Conservation (phyloP, 1,139 yeast genomes). For the Pichia sp. region DNA sequence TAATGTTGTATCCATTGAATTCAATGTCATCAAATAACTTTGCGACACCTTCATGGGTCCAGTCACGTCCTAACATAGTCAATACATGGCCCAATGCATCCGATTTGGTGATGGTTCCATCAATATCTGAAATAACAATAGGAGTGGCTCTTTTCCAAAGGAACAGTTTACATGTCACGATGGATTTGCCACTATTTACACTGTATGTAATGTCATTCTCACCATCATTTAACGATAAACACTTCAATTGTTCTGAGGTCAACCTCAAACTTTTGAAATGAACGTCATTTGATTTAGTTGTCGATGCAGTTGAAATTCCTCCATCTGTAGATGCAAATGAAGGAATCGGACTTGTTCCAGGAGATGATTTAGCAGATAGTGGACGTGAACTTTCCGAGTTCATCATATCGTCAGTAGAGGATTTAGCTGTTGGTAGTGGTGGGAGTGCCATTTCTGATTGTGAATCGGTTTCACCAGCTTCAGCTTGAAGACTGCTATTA, state of each 20-base stretch:
- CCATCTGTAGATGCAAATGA: neutral
- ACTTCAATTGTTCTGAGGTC: constrained; percentile 82
- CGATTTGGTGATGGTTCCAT: constrained; percentile 96
- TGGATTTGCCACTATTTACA: constrained; percentile 78
- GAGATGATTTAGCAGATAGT: constrained; percentile 4
- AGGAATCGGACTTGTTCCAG: neutral
- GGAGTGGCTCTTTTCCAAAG: constrained; percentile 86
- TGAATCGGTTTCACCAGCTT: constrained; percentile 1
- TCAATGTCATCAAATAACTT: constrained; percentile 80
- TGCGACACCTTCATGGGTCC: constrained; percentile 98
- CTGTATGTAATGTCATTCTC: constrained; percentile 73
- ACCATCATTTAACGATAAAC: constrained; percentile 71
- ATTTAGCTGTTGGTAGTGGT: neutral
- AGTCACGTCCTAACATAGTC: constrained; percentile 91
- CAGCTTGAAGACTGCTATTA: neutral
- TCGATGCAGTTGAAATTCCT: neutral
- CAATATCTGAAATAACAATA: constrained; percentile 94
- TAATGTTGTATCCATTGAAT: constrained; percentile 84
- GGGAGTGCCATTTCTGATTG: neutral
- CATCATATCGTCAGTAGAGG: constrained; percentile 1
- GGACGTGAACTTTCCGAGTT: constrained; percentile 1
- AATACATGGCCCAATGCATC: constrained; percentile 97
- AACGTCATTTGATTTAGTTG: constrained; percentile 8
- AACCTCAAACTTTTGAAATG: constrained; percentile 85
- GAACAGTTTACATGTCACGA: constrained; percentile 66